Conservation (phyloP, 208 protist genomes). For the Trypanosoma rangeli region DNA sequence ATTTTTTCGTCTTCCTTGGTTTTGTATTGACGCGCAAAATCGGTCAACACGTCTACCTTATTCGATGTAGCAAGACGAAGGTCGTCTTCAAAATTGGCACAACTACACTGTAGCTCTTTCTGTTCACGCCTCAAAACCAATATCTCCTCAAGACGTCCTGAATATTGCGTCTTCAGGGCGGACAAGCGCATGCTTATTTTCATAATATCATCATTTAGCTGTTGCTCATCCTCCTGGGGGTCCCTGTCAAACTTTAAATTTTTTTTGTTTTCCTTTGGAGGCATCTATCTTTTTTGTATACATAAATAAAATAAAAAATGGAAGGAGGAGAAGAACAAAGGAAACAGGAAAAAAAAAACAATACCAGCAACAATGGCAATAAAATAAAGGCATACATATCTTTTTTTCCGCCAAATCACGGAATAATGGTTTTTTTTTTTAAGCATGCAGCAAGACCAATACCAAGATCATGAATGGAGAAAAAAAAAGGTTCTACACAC, state of each 20-base stretch:
- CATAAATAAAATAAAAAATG: slow-evolving; percentile 4
- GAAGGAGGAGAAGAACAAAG: slow-evolving; percentile 14
- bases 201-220: slow-evolving; percentile 62
- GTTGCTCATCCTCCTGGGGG: slow-evolving; percentile 60
- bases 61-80: slow-evolving; percentile 44
- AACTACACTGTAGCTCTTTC: slow-evolving; percentile 31
- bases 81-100: slow-evolving; percentile 32
- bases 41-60: slow-evolving; percentile 79
- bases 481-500: neutral
- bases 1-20: slow-evolving; percentile 69
- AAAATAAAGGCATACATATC: neutral
- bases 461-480: neutral
- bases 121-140: slow-evolving; percentile 39
- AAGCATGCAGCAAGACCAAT: slow-evolving; percentile 1
- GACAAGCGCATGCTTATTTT: slow-evolving; percentile 47
- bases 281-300: slow-evolving; percentile 14
- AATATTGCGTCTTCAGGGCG: slow-evolving; percentile 62
- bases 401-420: slow-evolving; percentile 3
- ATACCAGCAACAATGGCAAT: neutral
- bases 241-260: slow-evolving; percentile 29
- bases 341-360: neutral
- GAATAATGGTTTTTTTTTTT: neutral
- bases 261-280: slow-evolving; percentile 33
- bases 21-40: slow-evolving; percentile 87
- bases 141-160: slow-evolving; percentile 46